Evolutionary conservation across 1,139 yeast genomes (phyloP).

Genomic region (Saccharomyces pastorianus): DNA sequence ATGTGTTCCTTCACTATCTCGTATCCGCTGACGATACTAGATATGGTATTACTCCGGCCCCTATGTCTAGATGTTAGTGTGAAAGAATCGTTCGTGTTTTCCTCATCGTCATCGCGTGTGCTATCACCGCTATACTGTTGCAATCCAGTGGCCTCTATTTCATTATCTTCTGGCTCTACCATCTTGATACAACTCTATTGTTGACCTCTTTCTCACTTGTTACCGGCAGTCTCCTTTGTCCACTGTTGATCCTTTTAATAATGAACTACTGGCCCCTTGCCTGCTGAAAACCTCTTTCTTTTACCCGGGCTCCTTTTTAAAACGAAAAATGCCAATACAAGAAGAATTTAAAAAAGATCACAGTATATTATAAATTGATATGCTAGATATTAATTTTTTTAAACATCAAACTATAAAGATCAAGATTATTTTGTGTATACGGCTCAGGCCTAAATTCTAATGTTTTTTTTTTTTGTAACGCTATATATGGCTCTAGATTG

Average conservation of each 20-base stretch:
- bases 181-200: not conserved
- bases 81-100: conserved; percentile 4
- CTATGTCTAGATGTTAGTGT: conserved; percentile 12
- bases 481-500: conserved; percentile 52
- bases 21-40: conserved; percentile 26
- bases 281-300: not conserved
- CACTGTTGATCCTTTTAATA: not conserved
- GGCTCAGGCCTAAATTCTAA: not conserved
- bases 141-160: not conserved
- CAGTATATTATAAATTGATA: too few species aligned
- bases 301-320: not conserved
- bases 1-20: conserved; percentile 45
- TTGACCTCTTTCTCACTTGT: not conserved
- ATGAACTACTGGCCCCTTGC: not conserved
- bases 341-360: too few species aligned
- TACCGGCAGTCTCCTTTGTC: not conserved
- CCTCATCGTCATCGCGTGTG: not conserved
- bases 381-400: too few species aligned
- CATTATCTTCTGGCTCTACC: not conserved
- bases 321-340: too few species aligned
- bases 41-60: conserved; percentile 26
- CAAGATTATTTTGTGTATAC: too few species aligned
- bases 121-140: not conserved
- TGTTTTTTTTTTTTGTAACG: conserved; percentile 10
- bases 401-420: too few species aligned